phyloP scores from a whole-genome alignment of 2,329 filamentous ascomycete species.

The Phialemonium atrogriseum region DNA sequence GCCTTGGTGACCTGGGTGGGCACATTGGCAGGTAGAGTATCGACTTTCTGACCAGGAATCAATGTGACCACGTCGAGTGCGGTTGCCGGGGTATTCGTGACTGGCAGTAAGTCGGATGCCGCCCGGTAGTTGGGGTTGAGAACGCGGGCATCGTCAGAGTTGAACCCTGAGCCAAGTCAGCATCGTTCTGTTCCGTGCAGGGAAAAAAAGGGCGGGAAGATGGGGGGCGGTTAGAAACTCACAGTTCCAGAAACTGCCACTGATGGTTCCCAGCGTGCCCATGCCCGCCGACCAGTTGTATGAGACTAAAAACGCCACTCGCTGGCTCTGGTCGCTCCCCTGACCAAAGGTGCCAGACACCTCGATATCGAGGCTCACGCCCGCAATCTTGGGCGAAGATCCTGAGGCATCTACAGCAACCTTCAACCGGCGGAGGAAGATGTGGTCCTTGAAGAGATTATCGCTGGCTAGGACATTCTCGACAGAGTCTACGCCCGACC shows the following conservation, averaged over 20 bases:
- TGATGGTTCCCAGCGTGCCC: conserved; percentile 1
- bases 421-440: conserved; percentile 1
- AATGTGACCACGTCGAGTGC: conserved; percentile 1
- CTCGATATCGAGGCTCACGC: conserved; percentile 5
- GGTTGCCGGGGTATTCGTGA: not conserved
- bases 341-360: conserved; percentile 3
- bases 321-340: not conserved
- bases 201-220: too few relatives aligned
- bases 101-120: not conserved
- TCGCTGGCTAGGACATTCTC: conserved; percentile 16
- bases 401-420: not conserved
- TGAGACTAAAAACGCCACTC: conserved; percentile 3
- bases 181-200: too few relatives aligned
- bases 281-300: conserved; percentile 2
- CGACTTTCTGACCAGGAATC: conserved; percentile 1
- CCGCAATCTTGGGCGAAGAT: not conserved
- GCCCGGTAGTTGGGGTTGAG: not conserved
- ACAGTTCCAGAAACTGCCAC: conserved; percentile 1
- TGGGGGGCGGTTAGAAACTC: too few relatives aligned
- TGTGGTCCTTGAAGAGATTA: conserved; percentile 10
- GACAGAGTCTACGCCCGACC: not conserved
- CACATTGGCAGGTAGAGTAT: conserved; percentile 9
- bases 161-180: not conserved
- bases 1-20: conserved; percentile 9
- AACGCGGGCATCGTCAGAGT: not conserved